Evolutionary conservation across 306 rosid species (phyloP).

Genomic region (Prunus padus): DNA sequence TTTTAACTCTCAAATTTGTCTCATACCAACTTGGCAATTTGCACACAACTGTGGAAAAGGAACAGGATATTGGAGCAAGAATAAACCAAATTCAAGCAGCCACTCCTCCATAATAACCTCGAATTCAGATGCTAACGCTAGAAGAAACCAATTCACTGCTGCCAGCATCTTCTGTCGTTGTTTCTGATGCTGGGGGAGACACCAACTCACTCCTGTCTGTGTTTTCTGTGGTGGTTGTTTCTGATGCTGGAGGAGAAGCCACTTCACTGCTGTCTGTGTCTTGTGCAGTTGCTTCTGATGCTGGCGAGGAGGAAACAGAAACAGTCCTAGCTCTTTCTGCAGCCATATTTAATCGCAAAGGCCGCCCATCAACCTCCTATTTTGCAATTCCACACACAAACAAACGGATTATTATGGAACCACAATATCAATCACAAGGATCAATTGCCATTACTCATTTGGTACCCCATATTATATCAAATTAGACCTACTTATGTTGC

Average conservation of each 20-base stretch:
- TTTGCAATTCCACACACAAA: constrained; percentile 6
- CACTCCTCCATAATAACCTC: neutral
- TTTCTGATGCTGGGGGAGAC: constrained; percentile 28
- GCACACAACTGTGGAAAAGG: neutral
- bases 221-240: neutral
- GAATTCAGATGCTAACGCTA: constrained; percentile 48
- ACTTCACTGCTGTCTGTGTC: constrained; percentile 47
- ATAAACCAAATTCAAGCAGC: neutral
- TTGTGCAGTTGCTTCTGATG: constrained; percentile 24
- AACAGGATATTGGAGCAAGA: neutral
- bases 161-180: constrained; percentile 19
- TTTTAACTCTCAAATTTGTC: too few relatives aligned
- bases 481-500: neutral
- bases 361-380: constrained; percentile 82
- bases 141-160: constrained; percentile 64
- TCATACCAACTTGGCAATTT: too few relatives aligned
- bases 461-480: neutral
- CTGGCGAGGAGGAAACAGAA: constrained; percentile 32
- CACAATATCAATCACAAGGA: neutral
- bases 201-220: constrained; percentile 48
- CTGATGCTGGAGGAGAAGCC: constrained; percentile 30
- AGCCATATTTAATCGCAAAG: constrained; percentile 68
- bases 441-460: neutral
- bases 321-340: constrained; percentile 30
- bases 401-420: neutral